phyloP scores from a whole-genome alignment of 2,329 filamentous ascomycete species.

The Fusarium dimerum region DNA sequence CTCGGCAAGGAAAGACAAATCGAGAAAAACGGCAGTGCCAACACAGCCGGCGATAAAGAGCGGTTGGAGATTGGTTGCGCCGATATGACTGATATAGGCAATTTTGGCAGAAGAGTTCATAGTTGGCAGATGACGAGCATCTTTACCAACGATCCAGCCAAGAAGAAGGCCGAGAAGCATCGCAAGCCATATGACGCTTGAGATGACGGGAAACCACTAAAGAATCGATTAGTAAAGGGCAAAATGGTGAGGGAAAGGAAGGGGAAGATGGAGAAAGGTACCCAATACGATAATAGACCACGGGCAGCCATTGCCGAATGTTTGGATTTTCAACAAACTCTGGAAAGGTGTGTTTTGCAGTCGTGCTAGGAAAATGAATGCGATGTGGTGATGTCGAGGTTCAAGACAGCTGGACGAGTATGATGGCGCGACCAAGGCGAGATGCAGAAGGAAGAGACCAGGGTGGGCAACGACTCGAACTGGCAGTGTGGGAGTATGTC shows the following conservation, averaged over 20 bases:
- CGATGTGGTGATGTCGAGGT: too few relatives aligned
- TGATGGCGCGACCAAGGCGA: too few relatives aligned
- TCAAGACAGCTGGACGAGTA: too few relatives aligned
- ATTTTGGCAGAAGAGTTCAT: conserved; percentile 62
- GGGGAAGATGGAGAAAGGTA: conserved; percentile 19
- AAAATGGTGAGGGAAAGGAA: neutral
- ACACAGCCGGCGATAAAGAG: conserved; percentile 74
- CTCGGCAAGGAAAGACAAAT: conserved; percentile 78
- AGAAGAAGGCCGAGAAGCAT: conserved; percentile 71
- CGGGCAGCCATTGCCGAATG: conserved; percentile 31
- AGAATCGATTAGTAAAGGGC: conserved; percentile 20
- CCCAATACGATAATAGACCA: conserved; percentile 43
- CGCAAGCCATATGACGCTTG: conserved; percentile 63
- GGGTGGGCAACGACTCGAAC: too few relatives aligned
- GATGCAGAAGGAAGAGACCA: too few relatives aligned
- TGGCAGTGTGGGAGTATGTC: too few relatives aligned
- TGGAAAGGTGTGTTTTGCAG: too few relatives aligned
- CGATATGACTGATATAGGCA: conserved; percentile 72
- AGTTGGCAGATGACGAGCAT: conserved; percentile 58
- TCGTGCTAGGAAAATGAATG: too few relatives aligned
- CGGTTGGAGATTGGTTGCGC: conserved; percentile 65
- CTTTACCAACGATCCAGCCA: conserved; percentile 62
- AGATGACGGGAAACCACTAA: conserved; percentile 66
- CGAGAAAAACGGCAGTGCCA: conserved; percentile 76
- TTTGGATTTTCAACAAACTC: too few relatives aligned